Evolutionary conservation across 306 rosid species (phyloP).

Genomic region (Dicorynia guianensis): DNA sequence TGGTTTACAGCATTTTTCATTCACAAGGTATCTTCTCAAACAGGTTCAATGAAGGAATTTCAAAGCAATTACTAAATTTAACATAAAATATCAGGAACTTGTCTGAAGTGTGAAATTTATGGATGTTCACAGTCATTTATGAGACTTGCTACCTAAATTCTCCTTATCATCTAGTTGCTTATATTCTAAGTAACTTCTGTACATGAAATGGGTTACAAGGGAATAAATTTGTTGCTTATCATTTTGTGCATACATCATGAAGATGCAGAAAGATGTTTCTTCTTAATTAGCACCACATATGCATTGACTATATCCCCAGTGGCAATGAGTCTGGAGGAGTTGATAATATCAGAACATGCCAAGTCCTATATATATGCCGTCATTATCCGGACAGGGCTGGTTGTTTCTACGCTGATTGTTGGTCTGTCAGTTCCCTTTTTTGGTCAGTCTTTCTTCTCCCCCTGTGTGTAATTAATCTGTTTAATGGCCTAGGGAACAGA

Average conservation of each 20-base stretch:
- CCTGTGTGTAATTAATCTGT: not conserved
- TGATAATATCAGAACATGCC: constrained; percentile 79
- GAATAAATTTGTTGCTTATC: not conserved
- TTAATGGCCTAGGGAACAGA: not conserved
- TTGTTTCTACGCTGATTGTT: constrained; percentile 76
- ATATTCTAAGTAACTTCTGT: constrained; percentile 1
- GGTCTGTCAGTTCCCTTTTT: constrained; percentile 91
- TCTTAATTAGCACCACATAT: constrained; percentile 81
- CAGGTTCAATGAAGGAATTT: no score
- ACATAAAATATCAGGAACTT: no score
- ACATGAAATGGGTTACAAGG: not conserved
- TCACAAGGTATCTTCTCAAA: no score
- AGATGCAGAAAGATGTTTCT: constrained; percentile 32
- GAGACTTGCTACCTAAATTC: not conserved
- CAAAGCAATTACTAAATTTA: no score
- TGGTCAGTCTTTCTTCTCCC: constrained; percentile 61
- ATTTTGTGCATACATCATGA: constrained; percentile 4
- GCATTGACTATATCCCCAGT: constrained; percentile 97
- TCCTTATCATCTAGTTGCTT: constrained; percentile 4
- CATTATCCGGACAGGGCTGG: constrained; percentile 84
- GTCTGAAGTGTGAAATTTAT: not conserved
- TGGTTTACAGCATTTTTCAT: no score
- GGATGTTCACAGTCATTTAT: not conserved
- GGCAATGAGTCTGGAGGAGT: constrained; percentile 95
- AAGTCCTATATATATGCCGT: constrained; percentile 70